Evolutionary conservation across 805 yeast genomes (phyloP).

Genomic region (Lipomyces yamadae): DNA sequence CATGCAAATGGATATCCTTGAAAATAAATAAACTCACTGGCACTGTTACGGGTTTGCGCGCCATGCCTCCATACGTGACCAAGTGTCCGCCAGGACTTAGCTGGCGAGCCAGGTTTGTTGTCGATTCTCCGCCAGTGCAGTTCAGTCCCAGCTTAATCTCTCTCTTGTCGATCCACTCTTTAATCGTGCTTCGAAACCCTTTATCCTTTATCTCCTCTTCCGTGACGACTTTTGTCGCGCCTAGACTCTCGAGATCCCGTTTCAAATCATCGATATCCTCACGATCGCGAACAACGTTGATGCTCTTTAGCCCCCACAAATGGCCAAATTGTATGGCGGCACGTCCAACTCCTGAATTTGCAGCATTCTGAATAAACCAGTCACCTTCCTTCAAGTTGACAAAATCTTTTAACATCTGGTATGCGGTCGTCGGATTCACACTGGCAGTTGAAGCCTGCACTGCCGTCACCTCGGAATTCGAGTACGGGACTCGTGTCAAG

Average conservation of each 20-base stretch:
- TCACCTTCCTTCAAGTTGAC: constrained; percentile 65
- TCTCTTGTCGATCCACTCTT: constrained; percentile 52
- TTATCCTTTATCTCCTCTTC: constrained; percentile 80
- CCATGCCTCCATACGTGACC: constrained; percentile 97
- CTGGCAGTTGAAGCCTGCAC: constrained; percentile 78
- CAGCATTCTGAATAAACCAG: constrained; percentile 96
- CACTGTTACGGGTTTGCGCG: constrained; percentile 88
- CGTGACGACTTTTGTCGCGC: constrained; percentile 89
- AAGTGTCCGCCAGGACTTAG: constrained; percentile 73
- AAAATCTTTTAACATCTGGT: constrained; percentile 78
- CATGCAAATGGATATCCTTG: constrained; percentile 81
- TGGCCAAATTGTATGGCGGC: constrained; percentile 87
- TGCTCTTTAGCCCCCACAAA: constrained; percentile 76
- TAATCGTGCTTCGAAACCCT: constrained; percentile 63
- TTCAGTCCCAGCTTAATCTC: constrained; percentile 77
- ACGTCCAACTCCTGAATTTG: constrained; percentile 92
- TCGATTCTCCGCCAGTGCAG: constrained; percentile 90
- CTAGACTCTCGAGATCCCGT: constrained; percentile 61
- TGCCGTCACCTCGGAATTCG: constrained; percentile 46
- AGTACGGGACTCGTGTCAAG: constrained; percentile 62
- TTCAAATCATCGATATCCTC: constrained; percentile 69
- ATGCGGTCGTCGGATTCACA: constrained; percentile 93
- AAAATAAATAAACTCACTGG: constrained; percentile 90
- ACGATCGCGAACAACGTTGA: constrained; percentile 87
- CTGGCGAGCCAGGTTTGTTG: constrained; percentile 82